Evolutionary conservation across 257 asterid genomes (phyloP).

Genomic region (Solanum ossicruentum): DNA sequence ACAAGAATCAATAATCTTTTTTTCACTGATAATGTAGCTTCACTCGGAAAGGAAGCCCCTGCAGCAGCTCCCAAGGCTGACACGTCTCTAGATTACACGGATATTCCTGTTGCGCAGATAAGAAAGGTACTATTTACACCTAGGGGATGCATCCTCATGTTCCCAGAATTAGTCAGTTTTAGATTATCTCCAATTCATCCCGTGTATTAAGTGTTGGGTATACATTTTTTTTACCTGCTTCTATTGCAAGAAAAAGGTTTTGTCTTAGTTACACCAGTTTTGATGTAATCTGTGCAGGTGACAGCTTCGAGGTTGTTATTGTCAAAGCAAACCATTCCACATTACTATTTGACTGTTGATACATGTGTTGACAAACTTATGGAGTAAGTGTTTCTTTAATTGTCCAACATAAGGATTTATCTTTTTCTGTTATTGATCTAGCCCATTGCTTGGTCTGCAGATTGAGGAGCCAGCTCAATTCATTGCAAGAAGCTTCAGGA

Average conservation of each 20-base stretch:
- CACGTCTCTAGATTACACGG: slow-evolving; percentile 50
- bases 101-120: slow-evolving; percentile 81
- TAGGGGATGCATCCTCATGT: neutral
- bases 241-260: neutral
- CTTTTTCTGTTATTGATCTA: slow-evolving; percentile 4
- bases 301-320: slow-evolving; percentile 81
- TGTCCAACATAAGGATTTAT: neutral
- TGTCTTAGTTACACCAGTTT: slow-evolving; percentile 1
- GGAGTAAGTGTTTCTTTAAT: slow-evolving; percentile 52
- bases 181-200: neutral
- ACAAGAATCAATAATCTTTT: slow-evolving; percentile 6
- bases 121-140: slow-evolving; percentile 56
- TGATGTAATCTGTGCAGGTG: slow-evolving; percentile 35
- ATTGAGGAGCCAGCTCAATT: slow-evolving; percentile 66
- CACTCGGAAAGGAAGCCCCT: slow-evolving; percentile 54
- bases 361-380: slow-evolving; percentile 91
- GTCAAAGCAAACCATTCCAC: slow-evolving; percentile 94
- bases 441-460: slow-evolving; percentile 25
- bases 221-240: neutral
- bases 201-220: neutral
- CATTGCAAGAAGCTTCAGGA: slow-evolving; percentile 88
- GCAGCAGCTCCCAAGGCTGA: slow-evolving; percentile 52
- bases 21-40: slow-evolving; percentile 42
- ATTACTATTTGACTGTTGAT: slow-evolving; percentile 90
- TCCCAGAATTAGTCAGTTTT: neutral